phyloP scores from a whole-genome alignment of 306 rosid genomes.

The Cucurbita argyrosperma region DNA sequence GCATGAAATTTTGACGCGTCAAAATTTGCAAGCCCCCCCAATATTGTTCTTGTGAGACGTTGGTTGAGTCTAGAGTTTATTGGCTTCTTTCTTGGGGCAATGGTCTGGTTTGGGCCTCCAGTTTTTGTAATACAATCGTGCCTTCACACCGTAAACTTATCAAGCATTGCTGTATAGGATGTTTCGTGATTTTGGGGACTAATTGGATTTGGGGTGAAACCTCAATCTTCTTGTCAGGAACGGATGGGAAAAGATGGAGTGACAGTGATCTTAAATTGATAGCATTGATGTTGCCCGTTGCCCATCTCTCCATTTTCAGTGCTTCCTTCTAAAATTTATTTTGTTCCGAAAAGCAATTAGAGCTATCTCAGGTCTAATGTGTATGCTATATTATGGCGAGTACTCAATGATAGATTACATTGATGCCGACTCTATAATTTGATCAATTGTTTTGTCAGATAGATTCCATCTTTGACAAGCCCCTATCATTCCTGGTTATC shows the following conservation, averaged over 20 bases:
- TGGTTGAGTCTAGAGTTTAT: not conserved
- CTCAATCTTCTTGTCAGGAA: not conserved
- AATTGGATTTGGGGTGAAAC: not conserved
- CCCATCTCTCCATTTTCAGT: not conserved
- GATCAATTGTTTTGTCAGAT: not conserved
- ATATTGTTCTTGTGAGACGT: not conserved
- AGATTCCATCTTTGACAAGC: not conserved
- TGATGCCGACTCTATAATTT: not conserved
- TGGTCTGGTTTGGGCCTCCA: not conserved
- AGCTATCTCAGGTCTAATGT: not conserved
- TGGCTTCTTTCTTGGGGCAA: not conserved
- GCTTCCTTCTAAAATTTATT: not conserved
- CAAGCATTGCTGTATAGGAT: not conserved
- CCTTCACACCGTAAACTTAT: not conserved
- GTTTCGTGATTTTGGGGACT: not conserved
- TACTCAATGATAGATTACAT: not conserved
- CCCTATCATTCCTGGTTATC: not conserved
- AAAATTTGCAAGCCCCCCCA: not conserved
- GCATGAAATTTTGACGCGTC: not conserved
- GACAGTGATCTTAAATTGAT: not conserved
- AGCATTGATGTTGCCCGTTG: not conserved
- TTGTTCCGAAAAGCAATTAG: not conserved
- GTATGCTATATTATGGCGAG: not conserved
- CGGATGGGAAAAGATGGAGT: not conserved
- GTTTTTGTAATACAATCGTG: not conserved